Conservation (phyloP, 352 stramenopile species). For the Phytophthora syringae region DNA sequence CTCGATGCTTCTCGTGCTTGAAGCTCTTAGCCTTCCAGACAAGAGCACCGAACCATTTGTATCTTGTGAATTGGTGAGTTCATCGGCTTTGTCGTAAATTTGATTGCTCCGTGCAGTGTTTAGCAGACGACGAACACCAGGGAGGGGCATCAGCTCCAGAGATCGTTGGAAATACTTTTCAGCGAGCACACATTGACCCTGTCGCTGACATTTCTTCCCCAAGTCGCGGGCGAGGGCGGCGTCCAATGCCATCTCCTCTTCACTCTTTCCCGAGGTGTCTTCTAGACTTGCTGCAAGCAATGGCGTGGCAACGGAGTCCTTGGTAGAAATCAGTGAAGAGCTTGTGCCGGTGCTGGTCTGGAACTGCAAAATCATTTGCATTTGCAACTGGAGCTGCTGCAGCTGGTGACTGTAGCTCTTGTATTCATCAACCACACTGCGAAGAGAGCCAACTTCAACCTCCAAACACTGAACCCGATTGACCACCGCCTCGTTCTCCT, state of each 20-base stretch:
- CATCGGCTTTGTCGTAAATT: background rate
- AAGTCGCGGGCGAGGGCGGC: conserved; percentile 68
- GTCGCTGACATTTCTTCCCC: conserved; percentile 60
- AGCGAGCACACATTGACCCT: conserved; percentile 49
- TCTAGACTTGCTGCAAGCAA: conserved; percentile 7
- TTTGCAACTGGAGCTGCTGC: conserved; percentile 67
- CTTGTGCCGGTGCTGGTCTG: conserved; percentile 10
- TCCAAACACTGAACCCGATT: conserved; percentile 10
- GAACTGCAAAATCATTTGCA: conserved; percentile 49
- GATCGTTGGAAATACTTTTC: conserved; percentile 72
- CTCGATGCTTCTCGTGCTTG: conserved; percentile 13
- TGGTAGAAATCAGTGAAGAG: background rate
- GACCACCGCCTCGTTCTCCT: conserved; percentile 2
- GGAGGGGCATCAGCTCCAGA: conserved; percentile 57
- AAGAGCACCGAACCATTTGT: background rate
- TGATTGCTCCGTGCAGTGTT: conserved; percentile 31
- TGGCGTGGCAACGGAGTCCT: conserved; percentile 1
- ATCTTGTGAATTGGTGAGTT: background rate
- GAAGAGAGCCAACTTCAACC: conserved; percentile 14
- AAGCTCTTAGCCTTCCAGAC: too few relatives aligned
- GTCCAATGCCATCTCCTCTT: conserved; percentile 60
- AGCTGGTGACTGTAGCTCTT: conserved; percentile 34
- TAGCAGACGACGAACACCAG: conserved; percentile 57
- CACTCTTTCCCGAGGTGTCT: conserved; percentile 6
- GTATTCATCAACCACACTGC: background rate